Percentiles rank a stretch among this genome's conserved stretches.
Evolutionary conservation across 345 rosid species (phyloP).

Genomic region (Lumnitzera littorea): DNA sequence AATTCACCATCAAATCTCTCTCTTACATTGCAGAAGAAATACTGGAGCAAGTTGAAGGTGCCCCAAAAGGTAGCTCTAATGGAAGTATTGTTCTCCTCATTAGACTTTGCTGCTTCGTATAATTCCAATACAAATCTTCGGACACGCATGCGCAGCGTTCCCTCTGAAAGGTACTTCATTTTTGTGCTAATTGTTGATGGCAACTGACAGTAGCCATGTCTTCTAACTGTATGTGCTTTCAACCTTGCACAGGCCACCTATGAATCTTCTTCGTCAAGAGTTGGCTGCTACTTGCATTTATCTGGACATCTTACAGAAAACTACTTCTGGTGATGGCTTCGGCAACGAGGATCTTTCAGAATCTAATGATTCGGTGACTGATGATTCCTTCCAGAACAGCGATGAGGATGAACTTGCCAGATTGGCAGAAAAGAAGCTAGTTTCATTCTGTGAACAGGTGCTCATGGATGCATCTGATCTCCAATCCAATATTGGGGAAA

Average conservation of each 20-base stretch:
- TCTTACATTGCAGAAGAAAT: slow-evolving; percentile 60
- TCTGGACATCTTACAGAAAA: slow-evolving; percentile 81
- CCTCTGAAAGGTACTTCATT: slow-evolving; percentile 60
- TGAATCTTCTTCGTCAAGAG: slow-evolving; percentile 94
- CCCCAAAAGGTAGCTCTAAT: slow-evolving; percentile 73
- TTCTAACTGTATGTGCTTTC: background rate
- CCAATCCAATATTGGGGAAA: slow-evolving; percentile 64
- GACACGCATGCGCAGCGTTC: slow-evolving; percentile 69
- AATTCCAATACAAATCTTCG: slow-evolving; percentile 84
- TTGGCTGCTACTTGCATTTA: slow-evolving; percentile 75
- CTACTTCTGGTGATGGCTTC: slow-evolving; percentile 39
- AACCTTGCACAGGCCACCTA: slow-evolving; percentile 64
- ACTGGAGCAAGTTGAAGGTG: slow-evolving; percentile 79
- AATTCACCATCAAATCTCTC: slow-evolving; percentile 2
- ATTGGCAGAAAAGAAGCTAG: slow-evolving; percentile 77
- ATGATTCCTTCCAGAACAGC: slow-evolving; percentile 19
- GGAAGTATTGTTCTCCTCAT: slow-evolving; percentile 75
- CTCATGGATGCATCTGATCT: slow-evolving; percentile 83
- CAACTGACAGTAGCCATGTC: too few species aligned
- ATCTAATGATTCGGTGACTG: slow-evolving; percentile 21
- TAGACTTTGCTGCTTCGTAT: slow-evolving; percentile 89
- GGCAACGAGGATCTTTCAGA: slow-evolving; percentile 22
- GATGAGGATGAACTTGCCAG: slow-evolving; percentile 49
- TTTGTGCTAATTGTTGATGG: background rate
- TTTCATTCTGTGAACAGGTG: slow-evolving; percentile 82